Conservation (phyloP, 345 rosid genomes). For the Lumnitzera racemosa region DNA sequence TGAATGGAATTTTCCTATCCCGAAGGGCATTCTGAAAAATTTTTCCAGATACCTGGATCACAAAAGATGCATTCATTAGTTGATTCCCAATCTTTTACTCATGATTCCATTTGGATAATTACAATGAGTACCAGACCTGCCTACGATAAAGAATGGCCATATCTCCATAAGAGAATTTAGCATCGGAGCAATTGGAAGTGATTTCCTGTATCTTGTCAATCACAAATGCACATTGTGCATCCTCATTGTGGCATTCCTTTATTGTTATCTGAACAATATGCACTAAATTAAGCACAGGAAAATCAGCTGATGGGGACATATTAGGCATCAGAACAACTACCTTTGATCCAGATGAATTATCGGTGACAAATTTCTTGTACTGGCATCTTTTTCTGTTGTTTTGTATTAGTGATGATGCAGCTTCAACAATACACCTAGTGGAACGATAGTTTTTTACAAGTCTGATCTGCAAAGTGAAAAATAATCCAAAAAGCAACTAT, state of each 20-base stretch:
- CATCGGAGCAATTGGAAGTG: slow-evolving; percentile 30
- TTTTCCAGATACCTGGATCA: slow-evolving; percentile 74
- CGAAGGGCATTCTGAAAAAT: slow-evolving; percentile 73
- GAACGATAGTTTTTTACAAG: slow-evolving; percentile 82
- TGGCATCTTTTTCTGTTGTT: slow-evolving; percentile 61
- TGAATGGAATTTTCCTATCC: slow-evolving; percentile 86
- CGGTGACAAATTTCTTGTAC: slow-evolving; percentile 60
- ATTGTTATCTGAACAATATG: slow-evolving; percentile 44
- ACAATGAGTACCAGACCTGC: slow-evolving; percentile 53
- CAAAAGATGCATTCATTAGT: slow-evolving; percentile 14
- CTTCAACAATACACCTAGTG: slow-evolving; percentile 83
- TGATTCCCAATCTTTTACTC: neutral
- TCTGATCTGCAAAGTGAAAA: slow-evolving; percentile 46
- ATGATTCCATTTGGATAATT: neutral
- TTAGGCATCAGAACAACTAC: slow-evolving; percentile 24
- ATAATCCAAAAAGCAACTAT: neutral
- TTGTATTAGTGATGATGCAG: slow-evolving; percentile 75
- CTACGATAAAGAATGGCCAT: slow-evolving; percentile 86
- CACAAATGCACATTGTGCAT: slow-evolving; percentile 83
- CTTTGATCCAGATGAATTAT: slow-evolving; percentile 85
- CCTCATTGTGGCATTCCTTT: slow-evolving; percentile 84
- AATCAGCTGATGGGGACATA: slow-evolving; percentile 5
- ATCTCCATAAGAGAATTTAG: slow-evolving; percentile 49
- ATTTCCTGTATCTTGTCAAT: slow-evolving; percentile 79
- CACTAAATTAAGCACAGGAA: slow-evolving; percentile 11